These are phyloP conservation scores for Phytopythium litorale DNA, from an alignment of 352 stramenopile genomes.

Conservation along the genomic window DNA sequence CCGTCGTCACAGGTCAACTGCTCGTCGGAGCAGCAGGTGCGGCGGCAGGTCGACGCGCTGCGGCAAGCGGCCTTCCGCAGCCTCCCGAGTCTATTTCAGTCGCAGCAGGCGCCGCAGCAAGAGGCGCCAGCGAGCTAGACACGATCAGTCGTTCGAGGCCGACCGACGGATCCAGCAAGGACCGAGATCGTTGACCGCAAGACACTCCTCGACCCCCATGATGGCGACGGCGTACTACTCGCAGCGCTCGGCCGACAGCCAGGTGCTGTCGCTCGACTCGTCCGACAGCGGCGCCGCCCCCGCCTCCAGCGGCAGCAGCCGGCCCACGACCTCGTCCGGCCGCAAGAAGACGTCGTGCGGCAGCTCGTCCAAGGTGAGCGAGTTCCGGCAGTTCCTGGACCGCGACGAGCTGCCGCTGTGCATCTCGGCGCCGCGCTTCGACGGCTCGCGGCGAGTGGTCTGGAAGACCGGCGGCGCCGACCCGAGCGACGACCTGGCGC, in stretches of 20 bases:
- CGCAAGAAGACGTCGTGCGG: conserved; percentile 30
- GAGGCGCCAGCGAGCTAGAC: neutral
- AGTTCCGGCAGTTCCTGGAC: conserved; percentile 73
- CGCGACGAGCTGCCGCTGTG: conserved; percentile 56
- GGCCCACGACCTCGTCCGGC: conserved; percentile 45
- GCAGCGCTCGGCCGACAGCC: conserved; percentile 15
- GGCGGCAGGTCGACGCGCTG: conserved; percentile 67
- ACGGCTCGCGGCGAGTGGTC: conserved; percentile 36
- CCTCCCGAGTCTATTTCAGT: conserved; percentile 49
- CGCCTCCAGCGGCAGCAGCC: conserved; percentile 5
- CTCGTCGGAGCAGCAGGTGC: conserved; percentile 48
- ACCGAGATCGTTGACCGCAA: neutral
- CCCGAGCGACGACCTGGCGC: conserved; percentile 49
- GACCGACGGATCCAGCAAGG: neutral
- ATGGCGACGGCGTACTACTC: neutral
- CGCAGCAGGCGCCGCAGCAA: conserved; percentile 20
- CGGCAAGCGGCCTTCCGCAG: conserved; percentile 62
- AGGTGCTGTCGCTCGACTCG: conserved; percentile 55
- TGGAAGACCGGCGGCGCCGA: conserved; percentile 55
- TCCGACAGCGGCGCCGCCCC: conserved; percentile 8
- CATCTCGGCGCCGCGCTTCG: conserved; percentile 38
- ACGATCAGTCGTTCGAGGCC: neutral
- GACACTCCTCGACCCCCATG: neutral
- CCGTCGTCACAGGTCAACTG: conserved; percentile 59
- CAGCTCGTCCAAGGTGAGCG: conserved; percentile 36